Conservation (phyloP, 148 eudicot genomes). For the Rheum nobile region DNA sequence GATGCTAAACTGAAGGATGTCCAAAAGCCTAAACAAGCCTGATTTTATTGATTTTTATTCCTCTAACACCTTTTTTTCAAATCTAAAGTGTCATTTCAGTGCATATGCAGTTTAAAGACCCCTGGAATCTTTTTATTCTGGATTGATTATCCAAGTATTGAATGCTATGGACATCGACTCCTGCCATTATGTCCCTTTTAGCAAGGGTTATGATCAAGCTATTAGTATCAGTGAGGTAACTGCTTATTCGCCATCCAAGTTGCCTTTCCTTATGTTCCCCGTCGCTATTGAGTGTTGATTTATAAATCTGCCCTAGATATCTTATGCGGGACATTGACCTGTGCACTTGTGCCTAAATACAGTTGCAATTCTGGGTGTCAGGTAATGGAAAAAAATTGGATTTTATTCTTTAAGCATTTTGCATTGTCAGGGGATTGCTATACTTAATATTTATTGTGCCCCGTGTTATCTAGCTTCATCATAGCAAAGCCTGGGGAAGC, state of each 20-base stretch:
- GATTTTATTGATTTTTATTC: neutral
- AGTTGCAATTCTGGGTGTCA: neutral
- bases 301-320: neutral
- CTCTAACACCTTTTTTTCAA: neutral
- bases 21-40: neutral
- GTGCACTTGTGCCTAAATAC: neutral
- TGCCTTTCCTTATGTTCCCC: neutral
- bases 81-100: neutral
- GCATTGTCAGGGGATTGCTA: neutral
- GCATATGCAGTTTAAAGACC: neutral
- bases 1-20: neutral
- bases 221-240: neutral
- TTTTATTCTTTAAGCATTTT: neutral
- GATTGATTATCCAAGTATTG: neutral
- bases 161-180: neutral
- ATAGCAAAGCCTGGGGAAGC: neutral
- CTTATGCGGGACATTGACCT: neutral
- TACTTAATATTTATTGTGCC: neutral
- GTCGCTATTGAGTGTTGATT: neutral
- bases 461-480: neutral
- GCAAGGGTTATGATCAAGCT: neutral
- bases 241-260: neutral
- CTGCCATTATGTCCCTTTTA: neutral
- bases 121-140: neutral
- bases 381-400: neutral